These are phyloP conservation scores for Colletotrichum sp. DNA, from an alignment of 2,329 filamentous ascomycete species.

Conservation along the genomic window DNA sequence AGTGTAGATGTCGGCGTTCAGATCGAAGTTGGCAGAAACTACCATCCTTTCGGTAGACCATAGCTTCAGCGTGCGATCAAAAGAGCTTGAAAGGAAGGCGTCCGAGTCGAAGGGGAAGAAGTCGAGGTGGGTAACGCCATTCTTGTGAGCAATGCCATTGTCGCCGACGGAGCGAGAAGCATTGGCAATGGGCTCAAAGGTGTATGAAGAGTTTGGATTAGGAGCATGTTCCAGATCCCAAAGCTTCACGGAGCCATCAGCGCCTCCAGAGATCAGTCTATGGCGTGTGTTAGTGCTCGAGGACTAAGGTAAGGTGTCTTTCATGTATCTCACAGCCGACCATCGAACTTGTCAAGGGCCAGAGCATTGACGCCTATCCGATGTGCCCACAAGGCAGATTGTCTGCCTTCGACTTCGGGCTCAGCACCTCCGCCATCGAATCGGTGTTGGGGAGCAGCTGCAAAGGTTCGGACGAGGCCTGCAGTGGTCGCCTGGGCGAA, in stretches of 20 bases:
- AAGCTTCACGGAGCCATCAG: slow-evolving; percentile 82
- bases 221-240: slow-evolving; percentile 80
- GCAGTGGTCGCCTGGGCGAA: slow-evolving; percentile 71
- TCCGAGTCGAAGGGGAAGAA: slow-evolving; percentile 82
- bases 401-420: slow-evolving; percentile 7
- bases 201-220: slow-evolving; percentile 49
- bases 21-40: slow-evolving; percentile 69
- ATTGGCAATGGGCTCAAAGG: slow-evolving; percentile 59
- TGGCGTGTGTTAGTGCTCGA: neutral
- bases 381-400: slow-evolving; percentile 64
- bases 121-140: slow-evolving; percentile 76
- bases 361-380: slow-evolving; percentile 80
- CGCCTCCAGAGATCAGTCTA: slow-evolving; percentile 83
- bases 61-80: slow-evolving; percentile 78
- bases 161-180: slow-evolving; percentile 47
- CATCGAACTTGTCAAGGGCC: slow-evolving; percentile 82
- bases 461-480: slow-evolving; percentile 71
- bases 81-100: slow-evolving; percentile 79
- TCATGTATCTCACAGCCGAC: slow-evolving; percentile 62
- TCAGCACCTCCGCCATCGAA: slow-evolving; percentile 64
- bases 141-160: slow-evolving; percentile 55
- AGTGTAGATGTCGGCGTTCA: slow-evolving; percentile 74
- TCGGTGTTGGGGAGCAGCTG: slow-evolving; percentile 68
- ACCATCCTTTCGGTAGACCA: slow-evolving; percentile 70
- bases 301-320: neutral